These are phyloP conservation scores for Cichorium intybus DNA, from an alignment of 140 eudicot species.

Conservation along the genomic window DNA sequence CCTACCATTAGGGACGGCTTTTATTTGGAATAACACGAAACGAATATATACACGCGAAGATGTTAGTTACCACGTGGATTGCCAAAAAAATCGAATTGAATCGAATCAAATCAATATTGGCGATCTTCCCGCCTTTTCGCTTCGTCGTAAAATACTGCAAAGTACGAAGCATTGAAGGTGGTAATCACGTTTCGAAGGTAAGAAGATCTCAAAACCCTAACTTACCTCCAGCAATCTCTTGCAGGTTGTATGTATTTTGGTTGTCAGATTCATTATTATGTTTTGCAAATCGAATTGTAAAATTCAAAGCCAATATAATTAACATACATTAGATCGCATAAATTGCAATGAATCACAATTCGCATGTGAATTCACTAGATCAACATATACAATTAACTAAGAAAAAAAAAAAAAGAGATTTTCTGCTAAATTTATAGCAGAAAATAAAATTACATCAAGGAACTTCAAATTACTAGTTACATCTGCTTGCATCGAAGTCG, in stretches of 20 bases:
- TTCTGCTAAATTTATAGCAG: conserved; percentile 15
- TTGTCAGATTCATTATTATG: conserved; percentile 8
- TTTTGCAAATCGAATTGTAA: neutral
- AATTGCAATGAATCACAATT: conserved; percentile 12
- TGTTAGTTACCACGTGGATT: neutral
- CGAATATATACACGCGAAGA: neutral
- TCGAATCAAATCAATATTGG: neutral
- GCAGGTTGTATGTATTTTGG: neutral
- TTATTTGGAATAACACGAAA: neutral
- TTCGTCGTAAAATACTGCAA: neutral
- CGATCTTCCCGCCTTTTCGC: neutral
- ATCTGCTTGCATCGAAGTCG: conserved; percentile 31
- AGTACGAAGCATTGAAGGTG: neutral
- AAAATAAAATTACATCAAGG: conserved; percentile 17
- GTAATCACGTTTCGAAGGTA: neutral
- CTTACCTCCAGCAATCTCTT: neutral
- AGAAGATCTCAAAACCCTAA: neutral
- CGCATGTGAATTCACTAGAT: conserved; percentile 11
- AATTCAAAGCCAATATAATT: neutral
- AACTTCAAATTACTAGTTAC: conserved; percentile 23
- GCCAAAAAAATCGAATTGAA: neutral
- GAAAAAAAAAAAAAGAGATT: conserved; percentile 10
- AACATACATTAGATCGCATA: conserved; percentile 10
- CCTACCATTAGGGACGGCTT: neutral
- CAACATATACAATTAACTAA: conserved; percentile 7